Percentiles rank a stretch among this genome's conserved stretches.
Conservation (phyloP, 306 rosid genomes). For the Vachellia collinsii region DNA sequence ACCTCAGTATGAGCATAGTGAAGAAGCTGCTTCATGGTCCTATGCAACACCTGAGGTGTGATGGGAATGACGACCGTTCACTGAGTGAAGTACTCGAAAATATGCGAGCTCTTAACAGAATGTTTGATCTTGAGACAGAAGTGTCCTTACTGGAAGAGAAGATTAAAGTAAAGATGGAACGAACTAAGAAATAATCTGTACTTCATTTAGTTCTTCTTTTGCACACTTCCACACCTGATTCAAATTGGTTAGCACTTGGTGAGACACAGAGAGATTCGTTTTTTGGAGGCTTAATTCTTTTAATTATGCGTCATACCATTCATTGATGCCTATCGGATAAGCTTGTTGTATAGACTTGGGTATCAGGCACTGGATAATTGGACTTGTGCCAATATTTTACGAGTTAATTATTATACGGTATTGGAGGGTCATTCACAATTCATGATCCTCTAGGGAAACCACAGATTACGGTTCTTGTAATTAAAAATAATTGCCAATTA, state of each 20-base stretch:
- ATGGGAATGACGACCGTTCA: slow-evolving; percentile 50
- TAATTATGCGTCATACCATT: slow-evolving; percentile 33
- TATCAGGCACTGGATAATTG: slow-evolving; percentile 16
- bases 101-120: slow-evolving; percentile 86
- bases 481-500: slow-evolving; percentile 8
- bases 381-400: neutral
- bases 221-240: slow-evolving; percentile 9
- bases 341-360: slow-evolving; percentile 8
- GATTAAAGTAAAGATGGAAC: slow-evolving; percentile 70
- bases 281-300: slow-evolving; percentile 40
- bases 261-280: slow-evolving; percentile 34
- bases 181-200: slow-evolving; percentile 42
- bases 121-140: slow-evolving; percentile 88
- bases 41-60: slow-evolving; percentile 86
- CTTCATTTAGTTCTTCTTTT: slow-evolving; percentile 32
- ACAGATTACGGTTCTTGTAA: slow-evolving; percentile 32
- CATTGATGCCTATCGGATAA: slow-evolving; percentile 2
- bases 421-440: slow-evolving; percentile 21
- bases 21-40: slow-evolving; percentile 89
- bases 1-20: slow-evolving; percentile 82
- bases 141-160: slow-evolving; percentile 71
- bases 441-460: slow-evolving; percentile 8
- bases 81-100: slow-evolving; percentile 73
- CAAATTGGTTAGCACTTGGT: slow-evolving; percentile 24
- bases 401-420: neutral